A percentile compares a stretch with the other conserved stretches of the same genome.
Conservation (phyloP, 805 yeast species). For the Naumovozyma baii region DNA sequence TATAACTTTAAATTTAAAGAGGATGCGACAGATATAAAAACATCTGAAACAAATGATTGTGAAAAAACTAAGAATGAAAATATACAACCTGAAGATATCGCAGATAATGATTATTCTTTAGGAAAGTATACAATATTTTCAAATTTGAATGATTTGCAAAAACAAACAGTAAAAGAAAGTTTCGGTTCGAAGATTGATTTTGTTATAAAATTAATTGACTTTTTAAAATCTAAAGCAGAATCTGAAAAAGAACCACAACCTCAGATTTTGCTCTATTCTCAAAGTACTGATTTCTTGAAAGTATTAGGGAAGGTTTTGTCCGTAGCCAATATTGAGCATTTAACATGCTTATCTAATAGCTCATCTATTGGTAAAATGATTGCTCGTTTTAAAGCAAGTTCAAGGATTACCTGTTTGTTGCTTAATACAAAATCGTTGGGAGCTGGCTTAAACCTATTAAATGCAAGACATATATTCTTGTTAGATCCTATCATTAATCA, state of each 20-base stretch:
- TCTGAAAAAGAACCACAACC: constrained; percentile 32
- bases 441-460: constrained; percentile 81
- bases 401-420: constrained; percentile 69
- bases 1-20: constrained; percentile 53
- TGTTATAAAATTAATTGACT: constrained; percentile 62
- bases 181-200: constrained; percentile 85
- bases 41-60: not conserved
- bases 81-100: not conserved
- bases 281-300: constrained; percentile 68
- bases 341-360: constrained; percentile 39
- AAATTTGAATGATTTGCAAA: constrained; percentile 37
- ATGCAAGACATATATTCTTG: constrained; percentile 84
- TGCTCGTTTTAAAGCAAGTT: constrained; percentile 49
- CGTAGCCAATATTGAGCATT: constrained; percentile 43
- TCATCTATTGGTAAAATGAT: constrained; percentile 17
- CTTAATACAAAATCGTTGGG: constrained; percentile 81
- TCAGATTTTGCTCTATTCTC: constrained; percentile 83
- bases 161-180: constrained; percentile 35
- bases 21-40: constrained; percentile 1
- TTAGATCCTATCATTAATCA: constrained; percentile 90
- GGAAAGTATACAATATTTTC: constrained; percentile 16
- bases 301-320: constrained; percentile 58
- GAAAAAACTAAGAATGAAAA: not conserved
- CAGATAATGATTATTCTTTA: not conserved
- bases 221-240: constrained; percentile 45